Evolutionary conservation across 2,329 filamentous ascomycete species (phyloP).

Genomic region (Xylaria sp.): DNA sequence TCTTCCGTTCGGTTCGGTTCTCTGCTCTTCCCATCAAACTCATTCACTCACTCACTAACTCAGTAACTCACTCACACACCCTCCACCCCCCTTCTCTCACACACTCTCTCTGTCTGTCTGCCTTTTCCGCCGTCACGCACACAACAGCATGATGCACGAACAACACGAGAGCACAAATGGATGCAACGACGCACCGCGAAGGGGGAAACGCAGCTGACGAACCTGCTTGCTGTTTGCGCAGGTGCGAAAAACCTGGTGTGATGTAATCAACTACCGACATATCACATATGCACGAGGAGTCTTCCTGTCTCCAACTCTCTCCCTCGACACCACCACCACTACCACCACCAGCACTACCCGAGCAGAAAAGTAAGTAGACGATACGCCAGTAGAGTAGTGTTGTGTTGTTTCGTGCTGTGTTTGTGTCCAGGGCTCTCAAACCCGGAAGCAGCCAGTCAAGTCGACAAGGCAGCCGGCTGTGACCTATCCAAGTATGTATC

Average conservation of each 20-base stretch:
- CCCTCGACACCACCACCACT: not conserved
- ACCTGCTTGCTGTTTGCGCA: not conserved
- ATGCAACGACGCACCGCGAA: not conserved
- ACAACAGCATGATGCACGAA: conserved; percentile 20
- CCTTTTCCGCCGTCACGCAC: not conserved
- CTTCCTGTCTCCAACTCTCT: not conserved
- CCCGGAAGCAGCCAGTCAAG: too few species aligned
- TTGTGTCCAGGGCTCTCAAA: not conserved
- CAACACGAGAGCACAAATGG: conserved; percentile 1
- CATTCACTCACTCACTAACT: too few species aligned
- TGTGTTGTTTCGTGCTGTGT: too few species aligned
- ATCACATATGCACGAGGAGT: conserved; percentile 15
- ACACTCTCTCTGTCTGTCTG: not conserved
- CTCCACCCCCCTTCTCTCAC: too few species aligned
- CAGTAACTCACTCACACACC: too few species aligned
- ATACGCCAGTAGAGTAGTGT: not conserved
- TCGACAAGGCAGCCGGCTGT: too few species aligned
- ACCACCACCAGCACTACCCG: not conserved
- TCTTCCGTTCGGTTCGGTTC: not conserved
- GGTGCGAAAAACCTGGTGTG: conserved; percentile 2
- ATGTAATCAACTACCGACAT: conserved; percentile 17
- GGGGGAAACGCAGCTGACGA: not conserved
- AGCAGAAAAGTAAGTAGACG: not conserved
- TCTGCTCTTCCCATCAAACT: not conserved
- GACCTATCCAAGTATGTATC: too few species aligned